Percentiles rank a stretch among this genome's conserved stretches.
Evolutionary conservation across 1,139 yeast species (phyloP).

Genomic region (Nakaseomyces kungkrabaensis): DNA sequence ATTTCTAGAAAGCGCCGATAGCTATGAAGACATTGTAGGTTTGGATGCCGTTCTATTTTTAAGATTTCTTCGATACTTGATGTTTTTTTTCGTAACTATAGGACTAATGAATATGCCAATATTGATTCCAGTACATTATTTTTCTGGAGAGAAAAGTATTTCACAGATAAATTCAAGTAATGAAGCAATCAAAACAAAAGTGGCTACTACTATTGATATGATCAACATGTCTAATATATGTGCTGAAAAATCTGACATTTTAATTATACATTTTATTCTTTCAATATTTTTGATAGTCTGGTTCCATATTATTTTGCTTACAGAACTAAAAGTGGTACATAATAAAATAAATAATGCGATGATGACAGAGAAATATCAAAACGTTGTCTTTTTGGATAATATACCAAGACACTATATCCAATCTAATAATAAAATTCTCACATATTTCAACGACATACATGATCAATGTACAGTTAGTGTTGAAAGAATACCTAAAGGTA

Average conservation of each 20-base stretch:
- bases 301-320: constrained; percentile 43
- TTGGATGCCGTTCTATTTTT: constrained; percentile 59
- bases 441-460: constrained; percentile 23
- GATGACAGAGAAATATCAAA: constrained; percentile 25
- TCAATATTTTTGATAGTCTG: constrained; percentile 40
- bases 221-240: constrained; percentile 56
- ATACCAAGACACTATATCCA: constrained; percentile 34
- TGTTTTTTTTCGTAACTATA: constrained; percentile 40
- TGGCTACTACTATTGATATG: constrained; percentile 34
- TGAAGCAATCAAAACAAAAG: constrained; percentile 26
- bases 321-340: constrained; percentile 40
- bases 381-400: constrained; percentile 41
- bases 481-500: constrained; percentile 43
- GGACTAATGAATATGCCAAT: constrained; percentile 45
- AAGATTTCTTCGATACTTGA: constrained; percentile 41
- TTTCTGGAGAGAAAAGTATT: constrained; percentile 31
- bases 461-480: constrained; percentile 32
- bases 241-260: constrained; percentile 34
- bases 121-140: constrained; percentile 46
- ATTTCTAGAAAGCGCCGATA: not conserved
- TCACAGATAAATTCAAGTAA: constrained; percentile 13
- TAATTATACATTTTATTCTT: constrained; percentile 48
- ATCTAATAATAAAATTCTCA: constrained; percentile 30
- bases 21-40: constrained; percentile 33
- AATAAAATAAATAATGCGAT: constrained; percentile 30